Evolutionary conservation across 345 rosid genomes (phyloP), one percentile per base, ranked within the genome.

Genomic region (Eucalyptus guilfoylei): DNA sequence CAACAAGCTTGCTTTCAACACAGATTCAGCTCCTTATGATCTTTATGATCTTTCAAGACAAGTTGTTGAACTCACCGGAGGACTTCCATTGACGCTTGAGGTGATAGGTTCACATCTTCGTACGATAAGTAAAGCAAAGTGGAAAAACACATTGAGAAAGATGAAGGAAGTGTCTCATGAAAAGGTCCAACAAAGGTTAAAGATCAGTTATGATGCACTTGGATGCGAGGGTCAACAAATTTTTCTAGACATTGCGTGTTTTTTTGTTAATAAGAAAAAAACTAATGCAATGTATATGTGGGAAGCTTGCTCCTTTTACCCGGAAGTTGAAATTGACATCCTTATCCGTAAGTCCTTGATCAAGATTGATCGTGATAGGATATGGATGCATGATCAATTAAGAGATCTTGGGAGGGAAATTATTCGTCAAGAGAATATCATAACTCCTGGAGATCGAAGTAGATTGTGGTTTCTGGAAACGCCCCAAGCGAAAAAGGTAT

Each of bases 141-240:
- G 40, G 80, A 67, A 1, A n/a, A 8, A 0, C 11, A n/a, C 80
- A 32, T 8, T 32, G 40, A 15, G 4, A 0, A 67, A n/a, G 80
- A n/a, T 67, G 23, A 7, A n/a, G 40, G 9, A 15, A 67, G 21
- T n/a, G 21, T 40, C 21, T 15, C 11, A n/a, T 5, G 3, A 32
- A n/a, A 16, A 67, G 2, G 80, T 32, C 80, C 10, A 4, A 1
- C 11, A 14, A 3, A n/a, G 34, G 21, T 67, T 67, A 67, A n/a
- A 0, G 11, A 67, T n/a, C 0, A 67, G 80, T 15, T 67, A n/a
- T 4, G 80, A 67, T 3, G 23, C 80, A 15, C 80, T 67, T 15
- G 14, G 2, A n/a, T 32, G 1, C 8, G 11, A 32, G 40, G 76
- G 9, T 4, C 8, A 67, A n/a, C 80, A 67, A 30, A 67, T 67